Percentiles rank a stretch among this genome's conserved stretches.
phyloP scores from a whole-genome alignment of 1,284 basidiomycete species.

The Sporisorium reilianum region DNA sequence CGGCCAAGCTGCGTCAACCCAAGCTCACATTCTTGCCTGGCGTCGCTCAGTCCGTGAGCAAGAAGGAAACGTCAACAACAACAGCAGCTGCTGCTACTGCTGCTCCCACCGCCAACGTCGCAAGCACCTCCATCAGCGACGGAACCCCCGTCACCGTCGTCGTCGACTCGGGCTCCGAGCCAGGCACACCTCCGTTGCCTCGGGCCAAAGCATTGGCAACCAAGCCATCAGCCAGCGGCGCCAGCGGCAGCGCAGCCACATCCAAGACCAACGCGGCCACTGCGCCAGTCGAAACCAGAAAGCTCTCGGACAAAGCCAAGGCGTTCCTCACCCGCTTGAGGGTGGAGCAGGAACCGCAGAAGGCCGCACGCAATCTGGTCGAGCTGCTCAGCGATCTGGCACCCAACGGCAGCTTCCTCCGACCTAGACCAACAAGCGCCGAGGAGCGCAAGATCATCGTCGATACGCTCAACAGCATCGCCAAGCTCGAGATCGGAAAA shows the following conservation, averaged over 20 bases:
- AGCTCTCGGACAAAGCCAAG: conserved; percentile 23
- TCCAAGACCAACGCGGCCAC: neutral
- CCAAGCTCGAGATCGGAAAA: conserved; percentile 33
- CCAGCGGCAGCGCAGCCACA: neutral
- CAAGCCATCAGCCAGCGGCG: conserved; percentile 11
- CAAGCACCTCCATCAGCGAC: neutral
- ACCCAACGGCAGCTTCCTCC: conserved; percentile 26
- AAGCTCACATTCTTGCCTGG: conserved; percentile 26
- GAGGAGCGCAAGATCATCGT: conserved; percentile 34
- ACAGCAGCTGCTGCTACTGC: too few species aligned
- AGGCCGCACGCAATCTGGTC: conserved; percentile 26
- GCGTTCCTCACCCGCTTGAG: conserved; percentile 17
- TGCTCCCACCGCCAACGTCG: neutral
- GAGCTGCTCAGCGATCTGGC: conserved; percentile 29
- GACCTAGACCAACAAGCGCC: conserved; percentile 15
- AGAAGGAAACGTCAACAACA: neutral
- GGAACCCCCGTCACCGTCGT: neutral
- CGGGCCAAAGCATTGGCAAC: conserved; percentile 26
- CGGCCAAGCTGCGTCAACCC: conserved; percentile 24
- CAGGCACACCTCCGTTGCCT: conserved; percentile 37
- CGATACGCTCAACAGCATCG: conserved; percentile 27
- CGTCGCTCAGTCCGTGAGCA: conserved; percentile 18
- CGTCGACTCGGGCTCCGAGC: conserved; percentile 14
- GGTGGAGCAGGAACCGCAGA: conserved; percentile 24
- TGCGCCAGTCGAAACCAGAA: neutral